Evolutionary conservation across 495 filamentous ascomycete species (phyloP), one percentile per base, ranked within the genome.

Genomic region (Tetracladium marchalianum): DNA sequence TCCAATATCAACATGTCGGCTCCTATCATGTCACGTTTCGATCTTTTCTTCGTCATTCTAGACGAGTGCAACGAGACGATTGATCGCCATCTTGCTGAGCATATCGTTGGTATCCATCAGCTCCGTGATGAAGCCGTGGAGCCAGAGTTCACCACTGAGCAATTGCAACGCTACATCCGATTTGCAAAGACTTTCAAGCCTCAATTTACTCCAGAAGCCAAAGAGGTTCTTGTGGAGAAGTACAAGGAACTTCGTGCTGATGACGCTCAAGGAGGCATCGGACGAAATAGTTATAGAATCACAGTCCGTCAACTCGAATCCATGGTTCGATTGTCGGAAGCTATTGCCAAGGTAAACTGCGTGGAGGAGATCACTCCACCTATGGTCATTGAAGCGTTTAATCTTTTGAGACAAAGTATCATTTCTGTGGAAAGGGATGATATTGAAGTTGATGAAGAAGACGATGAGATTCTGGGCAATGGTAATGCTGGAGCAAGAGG

Each of bases 401-500:
- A 90, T 41, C 74, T 99, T 6, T 73, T 99, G 5, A 68, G 87
- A 27, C 88, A 95, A 66, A 89, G 83, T 64, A 97, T 99, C 60
- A 95, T 99, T 54, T 90, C 85, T 12, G 90, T 99, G 13, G 93
- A 99, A 63, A 92, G 95, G 55, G 92, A 99, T 54, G 92, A 99
- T 52, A 82, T 99, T 11, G 92, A 97, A 60, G 84, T 99, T 32
- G 90, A 96, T 11, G 90, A 95, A 22, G 82, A 85, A 4, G 84
- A 84, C 17, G 79, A 85, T 7, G 63, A 67, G 43, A 54, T 62
- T 24, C 58, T 55, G 2, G 53, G 17, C 46, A 47, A 52, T 22
- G 51, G 51, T 1, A 53, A 46, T 5, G 36, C 59, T 68, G 11
- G 48, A 58, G 11, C 56, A 56, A 16, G 39, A 22, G 64, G 65